Conservation (phyloP, 345 rosid species). For the Camelina sativa region DNA sequence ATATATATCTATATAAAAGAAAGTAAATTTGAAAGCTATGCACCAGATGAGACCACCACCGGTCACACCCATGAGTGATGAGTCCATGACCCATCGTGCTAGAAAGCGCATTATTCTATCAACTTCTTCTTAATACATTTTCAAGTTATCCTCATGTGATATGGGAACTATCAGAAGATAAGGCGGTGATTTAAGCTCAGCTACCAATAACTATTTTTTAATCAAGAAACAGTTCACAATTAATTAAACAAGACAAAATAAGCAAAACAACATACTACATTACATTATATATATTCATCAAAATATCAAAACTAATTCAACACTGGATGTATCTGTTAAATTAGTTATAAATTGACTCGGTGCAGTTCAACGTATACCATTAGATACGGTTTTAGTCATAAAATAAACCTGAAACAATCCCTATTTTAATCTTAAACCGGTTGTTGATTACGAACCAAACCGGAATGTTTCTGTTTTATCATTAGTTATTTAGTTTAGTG, state of each 20-base stretch:
- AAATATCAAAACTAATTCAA: no score
- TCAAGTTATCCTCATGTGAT: constrained; percentile 1
- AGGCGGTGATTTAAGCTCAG: constrained; percentile 14
- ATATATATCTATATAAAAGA: neutral
- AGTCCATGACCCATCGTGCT: neutral
- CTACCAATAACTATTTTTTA: neutral
- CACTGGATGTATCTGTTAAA: no score
- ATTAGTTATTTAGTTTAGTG: no score
- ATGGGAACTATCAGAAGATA: neutral
- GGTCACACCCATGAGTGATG: neutral
- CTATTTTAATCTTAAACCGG: no score
- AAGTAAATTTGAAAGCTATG: neutral
- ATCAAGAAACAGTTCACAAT: neutral
- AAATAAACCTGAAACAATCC: no score
- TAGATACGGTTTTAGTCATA: no score
- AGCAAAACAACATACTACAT: neutral
- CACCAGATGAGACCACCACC: neutral
- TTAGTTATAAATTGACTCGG: no score
- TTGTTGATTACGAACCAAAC: no score
- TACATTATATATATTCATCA: no score
- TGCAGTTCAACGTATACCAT: no score
- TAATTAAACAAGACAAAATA: neutral
- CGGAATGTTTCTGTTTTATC: no score
- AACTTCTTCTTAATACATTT: neutral
- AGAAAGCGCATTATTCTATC: neutral